Percentiles rank a stretch among this genome's conserved stretches.
These are phyloP conservation scores for Mucor saturninus DNA, from an alignment of 371 early-diverging fungal genomes.

Conservation along the genomic window DNA sequence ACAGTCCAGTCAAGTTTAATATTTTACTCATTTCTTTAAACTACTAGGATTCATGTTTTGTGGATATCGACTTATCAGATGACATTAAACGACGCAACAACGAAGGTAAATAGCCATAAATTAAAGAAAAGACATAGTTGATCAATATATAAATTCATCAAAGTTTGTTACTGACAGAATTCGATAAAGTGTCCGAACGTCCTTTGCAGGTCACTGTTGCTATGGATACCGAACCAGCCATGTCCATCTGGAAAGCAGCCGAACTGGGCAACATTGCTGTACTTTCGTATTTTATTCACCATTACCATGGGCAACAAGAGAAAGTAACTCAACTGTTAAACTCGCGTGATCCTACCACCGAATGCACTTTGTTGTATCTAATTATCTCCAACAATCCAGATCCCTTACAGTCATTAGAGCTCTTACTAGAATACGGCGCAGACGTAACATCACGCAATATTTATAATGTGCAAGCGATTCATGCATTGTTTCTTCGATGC, in stretches of 20 bases:
- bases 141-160: not conserved
- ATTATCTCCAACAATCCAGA: conserved; percentile 45
- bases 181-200: conserved; percentile 8
- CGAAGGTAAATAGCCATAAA: conserved; percentile 17
- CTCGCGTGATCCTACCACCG: conserved; percentile 53
- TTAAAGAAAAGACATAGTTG: not conserved
- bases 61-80: conserved; percentile 24
- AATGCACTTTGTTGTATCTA: conserved; percentile 52
- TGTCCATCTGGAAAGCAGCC: conserved; percentile 36
- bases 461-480: conserved; percentile 45
- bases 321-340: conserved; percentile 33
- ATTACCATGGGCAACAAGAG: not conserved
- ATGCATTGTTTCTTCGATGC: conserved; percentile 42
- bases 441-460: conserved; percentile 50
- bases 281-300: conserved; percentile 29
- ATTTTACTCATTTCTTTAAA: not conserved
- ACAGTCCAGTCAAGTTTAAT: not conserved
- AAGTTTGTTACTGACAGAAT: not conserved
- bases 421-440: conserved; percentile 54
- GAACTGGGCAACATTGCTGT: conserved; percentile 33
- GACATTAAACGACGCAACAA: conserved; percentile 10
- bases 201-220: not conserved
- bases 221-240: conserved; percentile 12
- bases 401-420: conserved; percentile 36
- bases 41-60: conserved; percentile 27